Base-by-base conservation (phyloP, 805 yeast species). In the Zygotorulaspora sp. region DNA sequence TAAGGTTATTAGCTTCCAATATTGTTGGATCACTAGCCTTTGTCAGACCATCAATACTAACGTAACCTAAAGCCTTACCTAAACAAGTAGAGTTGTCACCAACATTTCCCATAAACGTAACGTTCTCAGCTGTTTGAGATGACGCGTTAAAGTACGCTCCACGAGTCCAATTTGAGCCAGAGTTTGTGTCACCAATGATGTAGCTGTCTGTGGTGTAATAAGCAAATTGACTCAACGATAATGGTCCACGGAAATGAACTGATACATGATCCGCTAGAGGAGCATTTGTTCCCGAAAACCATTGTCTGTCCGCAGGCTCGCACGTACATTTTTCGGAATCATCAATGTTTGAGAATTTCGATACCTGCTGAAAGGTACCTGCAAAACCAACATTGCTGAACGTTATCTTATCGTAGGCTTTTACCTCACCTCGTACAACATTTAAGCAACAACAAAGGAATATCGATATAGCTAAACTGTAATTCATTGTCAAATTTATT, bases 161-260 rank as follows among this genome's bases (percentile, higher is more conserved):
- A 61, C 89, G 72, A 13, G 58, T 44, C 86, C 87, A 83, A 24
- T 64, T 65, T 16, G 70, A 68, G 14, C 70, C 58, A 22, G 68
- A 55, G 31, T 51, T 36, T 23, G 38, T 44, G 38, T 52, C 49
- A 30, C 46, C 41, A n/a, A 55, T 46, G 31, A 40, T 50, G 47
- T 66, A 78, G 19, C 62, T 54, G 3, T 66, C 65, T 11, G 78
- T 49, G n/a, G 68, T 67, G 54, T 78, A 83, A 48, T 65, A 78
- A 4, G 77, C 89, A 55, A 82, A 83, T 47, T 74, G 67, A 40
- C 64, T 65, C 48, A 83, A 66, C 7, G 66, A 60, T 43, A 83
- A 60, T 3, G 92, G 92, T 22, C 92, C 92, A 62, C 92, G 74
- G 58, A 83, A 74, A 56, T 83, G 92, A 8, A 83, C 88, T 1